Conservation (phyloP, 257 asterid species). For the Thymus mandschuricus region DNA sequence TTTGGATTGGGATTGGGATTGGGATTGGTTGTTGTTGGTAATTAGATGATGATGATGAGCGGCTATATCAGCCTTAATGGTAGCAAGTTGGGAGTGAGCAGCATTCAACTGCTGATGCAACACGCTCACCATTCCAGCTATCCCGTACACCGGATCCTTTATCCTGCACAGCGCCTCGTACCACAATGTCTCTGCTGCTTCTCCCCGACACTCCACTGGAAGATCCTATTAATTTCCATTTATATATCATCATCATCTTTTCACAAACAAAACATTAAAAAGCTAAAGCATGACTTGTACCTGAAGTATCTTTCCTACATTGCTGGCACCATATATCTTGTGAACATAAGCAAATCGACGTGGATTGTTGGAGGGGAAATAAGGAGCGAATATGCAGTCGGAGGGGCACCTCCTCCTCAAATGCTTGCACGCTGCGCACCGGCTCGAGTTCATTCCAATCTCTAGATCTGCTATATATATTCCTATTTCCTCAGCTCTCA, state of each 20-base stretch:
- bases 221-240: slow-evolving; percentile 42
- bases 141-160: slow-evolving; percentile 48
- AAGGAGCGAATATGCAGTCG: slow-evolving; percentile 69
- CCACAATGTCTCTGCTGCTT: slow-evolving; percentile 61
- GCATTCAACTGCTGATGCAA: slow-evolving; percentile 42
- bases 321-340: slow-evolving; percentile 76
- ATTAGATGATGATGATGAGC: not conserved
- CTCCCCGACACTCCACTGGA: slow-evolving; percentile 48
- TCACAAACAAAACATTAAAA: not conserved
- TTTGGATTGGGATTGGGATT: too few relatives aligned
- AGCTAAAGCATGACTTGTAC: slow-evolving; percentile 17
- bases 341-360: slow-evolving; percentile 62
- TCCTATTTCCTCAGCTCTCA: too few relatives aligned
- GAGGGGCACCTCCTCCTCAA: slow-evolving; percentile 69
- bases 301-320: slow-evolving; percentile 62
- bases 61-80: not conserved
- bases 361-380: slow-evolving; percentile 70
- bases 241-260: too few relatives aligned
- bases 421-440: slow-evolving; percentile 86
- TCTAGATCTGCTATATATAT: too few relatives aligned
- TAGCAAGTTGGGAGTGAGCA: not conserved
- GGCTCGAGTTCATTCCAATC: slow-evolving; percentile 40
- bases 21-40: too few relatives aligned
- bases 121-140: not conserved
- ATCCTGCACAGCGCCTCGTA: slow-evolving; percentile 33